Evolutionary conservation across 441 rosid species (phyloP), one percentile per base, ranked within the genome.

Genomic region (Macaranga tanarius): DNA sequence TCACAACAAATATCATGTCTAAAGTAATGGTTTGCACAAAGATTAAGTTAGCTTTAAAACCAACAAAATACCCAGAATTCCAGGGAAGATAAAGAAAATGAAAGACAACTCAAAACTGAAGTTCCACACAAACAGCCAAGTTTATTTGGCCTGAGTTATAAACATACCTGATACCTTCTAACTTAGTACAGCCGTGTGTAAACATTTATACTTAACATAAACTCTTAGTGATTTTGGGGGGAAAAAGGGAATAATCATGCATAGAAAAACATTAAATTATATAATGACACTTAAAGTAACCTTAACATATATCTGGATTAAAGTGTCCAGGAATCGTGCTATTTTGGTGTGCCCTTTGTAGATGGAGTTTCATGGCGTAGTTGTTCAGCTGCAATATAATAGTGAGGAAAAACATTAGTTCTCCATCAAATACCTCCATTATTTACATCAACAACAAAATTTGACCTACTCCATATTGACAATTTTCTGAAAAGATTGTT

Each of bases 281-380:
- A 11, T n/a, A 31, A 22, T 11, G 28, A 38, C 26, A 0, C 22
- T 25, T 40, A 10, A 31, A 17, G 25, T 7, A 51, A 44, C 20
- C 45, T 73, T 58, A 79, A 44, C 54, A 77, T 76, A 82, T 62
- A 34, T 82, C 79, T 5, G 83, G 83, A 52, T 58, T 77, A 48
- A 80, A 72, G 28, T 75, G 82, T 55, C 84, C 79, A 8, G 75
- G 73, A 31, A 73, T 69, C 34, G 79, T 67, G 76, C 72, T 58
- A 48, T 74, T 79, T 72, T 73, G 81, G 62, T 77, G 79, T 19
- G 84, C 77, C 70, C 84, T 82, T 75, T 81, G 88, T 42, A 86
- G 83, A 73, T 86, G 83, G 63, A 86, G 81, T 80, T 77, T 79
- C 74, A 86, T 67, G 5, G 86, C 73, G 54, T 82, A 86, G 77